Conservation (phyloP, 495 filamentous ascomycete genomes). For the Extremus antarcticus region DNA sequence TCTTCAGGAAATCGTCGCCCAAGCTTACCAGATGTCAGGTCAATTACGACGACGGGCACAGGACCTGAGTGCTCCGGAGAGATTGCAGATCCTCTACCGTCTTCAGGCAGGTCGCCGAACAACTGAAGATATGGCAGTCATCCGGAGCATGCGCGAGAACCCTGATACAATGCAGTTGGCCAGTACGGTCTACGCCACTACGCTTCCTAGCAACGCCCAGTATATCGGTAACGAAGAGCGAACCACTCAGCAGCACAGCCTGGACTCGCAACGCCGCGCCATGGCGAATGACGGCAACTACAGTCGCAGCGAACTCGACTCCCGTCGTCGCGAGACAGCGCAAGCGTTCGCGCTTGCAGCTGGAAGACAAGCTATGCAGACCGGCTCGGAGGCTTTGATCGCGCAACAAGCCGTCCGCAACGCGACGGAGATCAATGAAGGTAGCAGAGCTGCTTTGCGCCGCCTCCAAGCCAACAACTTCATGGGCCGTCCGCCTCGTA, state of each 20-base stretch:
- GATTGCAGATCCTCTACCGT: constrained; percentile 10
- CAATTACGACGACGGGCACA: constrained; percentile 2
- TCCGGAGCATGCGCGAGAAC: background rate
- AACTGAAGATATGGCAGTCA: background rate
- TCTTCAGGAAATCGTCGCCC: constrained; percentile 10
- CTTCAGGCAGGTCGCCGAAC: constrained; percentile 10
- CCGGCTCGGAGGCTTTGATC: constrained; percentile 4
- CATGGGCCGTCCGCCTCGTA: constrained; percentile 2
- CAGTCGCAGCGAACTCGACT: constrained; percentile 13
- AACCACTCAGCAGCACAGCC: background rate
- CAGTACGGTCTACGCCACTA: background rate
- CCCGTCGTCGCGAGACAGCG: constrained; percentile 3
- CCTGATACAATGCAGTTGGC: background rate
- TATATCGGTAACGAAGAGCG: background rate
- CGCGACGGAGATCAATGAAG: background rate
- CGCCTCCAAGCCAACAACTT: constrained; percentile 13
- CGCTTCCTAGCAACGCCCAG: background rate
- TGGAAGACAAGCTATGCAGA: constrained; percentile 15
- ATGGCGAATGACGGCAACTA: constrained; percentile 11
- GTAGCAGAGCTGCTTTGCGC: constrained; percentile 11
- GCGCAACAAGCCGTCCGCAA: constrained; percentile 10
- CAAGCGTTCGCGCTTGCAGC: constrained; percentile 12
- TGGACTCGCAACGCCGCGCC: background rate
- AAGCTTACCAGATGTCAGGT: constrained; percentile 14
- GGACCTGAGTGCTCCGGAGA: background rate